A percentile compares a stretch with the other conserved stretches of the same genome.
Evolutionary conservation across 345 rosid genomes (phyloP).

Genomic region (Luvunga scandens): DNA sequence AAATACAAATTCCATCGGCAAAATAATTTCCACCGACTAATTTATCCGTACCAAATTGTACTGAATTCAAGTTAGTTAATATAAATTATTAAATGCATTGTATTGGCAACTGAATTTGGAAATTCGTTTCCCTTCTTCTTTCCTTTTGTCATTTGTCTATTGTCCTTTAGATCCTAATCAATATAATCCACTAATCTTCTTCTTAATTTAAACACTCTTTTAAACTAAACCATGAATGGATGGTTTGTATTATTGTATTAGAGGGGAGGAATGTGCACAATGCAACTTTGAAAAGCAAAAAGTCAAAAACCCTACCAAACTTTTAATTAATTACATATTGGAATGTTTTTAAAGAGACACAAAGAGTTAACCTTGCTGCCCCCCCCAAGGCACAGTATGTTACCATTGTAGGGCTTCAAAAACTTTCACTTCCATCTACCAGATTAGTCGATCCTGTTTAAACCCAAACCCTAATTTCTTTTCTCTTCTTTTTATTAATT

Average conservation of each 20-base stretch:
- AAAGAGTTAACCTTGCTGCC: constrained; percentile 26
- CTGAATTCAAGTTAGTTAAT: neutral
- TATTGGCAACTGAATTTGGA: neutral
- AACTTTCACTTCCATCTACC: constrained; percentile 10
- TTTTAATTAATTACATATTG: constrained; percentile 13
- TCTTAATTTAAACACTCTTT: neutral
- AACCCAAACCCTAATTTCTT: neutral
- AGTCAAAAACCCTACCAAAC: constrained; percentile 19
- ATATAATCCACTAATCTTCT: neutral
- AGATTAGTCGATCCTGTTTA: neutral
- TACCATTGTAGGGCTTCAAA: constrained; percentile 19
- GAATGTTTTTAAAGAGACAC: constrained; percentile 27
- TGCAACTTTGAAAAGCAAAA: constrained; percentile 27
- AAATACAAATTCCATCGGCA: neutral
- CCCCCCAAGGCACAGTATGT: constrained; percentile 30
- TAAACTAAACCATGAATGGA: constrained; percentile 10
- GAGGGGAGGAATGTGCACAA: constrained; percentile 38
- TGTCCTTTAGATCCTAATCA: constrained; percentile 8
- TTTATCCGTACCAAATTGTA: constrained; percentile 3
- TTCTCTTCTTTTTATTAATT: neutral
- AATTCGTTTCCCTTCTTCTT: neutral
- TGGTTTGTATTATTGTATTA: constrained; percentile 18
- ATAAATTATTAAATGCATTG: neutral
- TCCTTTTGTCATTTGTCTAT: neutral
- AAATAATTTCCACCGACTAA: neutral